Percentiles rank a stretch among this genome's conserved stretches.
Evolutionary conservation across 306 rosid genomes (phyloP).

Genomic region (Trifolium subterraneum): DNA sequence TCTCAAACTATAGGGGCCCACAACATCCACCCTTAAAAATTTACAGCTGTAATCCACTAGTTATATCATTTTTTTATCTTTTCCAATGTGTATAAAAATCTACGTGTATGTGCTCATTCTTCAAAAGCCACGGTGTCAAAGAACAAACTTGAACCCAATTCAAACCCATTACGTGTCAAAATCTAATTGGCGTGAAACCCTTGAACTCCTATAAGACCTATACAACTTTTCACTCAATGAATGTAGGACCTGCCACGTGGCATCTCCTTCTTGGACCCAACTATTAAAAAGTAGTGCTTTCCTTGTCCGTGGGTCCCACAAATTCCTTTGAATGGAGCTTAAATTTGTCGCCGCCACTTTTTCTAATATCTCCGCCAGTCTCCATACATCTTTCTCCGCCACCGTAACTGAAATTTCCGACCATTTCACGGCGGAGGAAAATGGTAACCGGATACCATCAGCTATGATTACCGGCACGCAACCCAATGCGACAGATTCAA

Average conservation of each 20-base stretch:
- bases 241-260: constrained; percentile 82
- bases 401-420: constrained; percentile 78
- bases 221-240: constrained; percentile 56
- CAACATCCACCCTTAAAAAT: neutral
- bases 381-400: constrained; percentile 78
- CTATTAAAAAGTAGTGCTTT: constrained; percentile 67
- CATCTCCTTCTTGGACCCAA: constrained; percentile 71
- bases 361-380: constrained; percentile 63
- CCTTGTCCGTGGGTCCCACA: constrained; percentile 65
- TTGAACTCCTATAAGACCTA: constrained; percentile 55
- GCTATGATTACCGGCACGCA: constrained; percentile 95
- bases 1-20: constrained; percentile 26
- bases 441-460: constrained; percentile 80
- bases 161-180: constrained; percentile 39
- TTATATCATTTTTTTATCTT: neutral
- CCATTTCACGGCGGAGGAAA: constrained; percentile 67
- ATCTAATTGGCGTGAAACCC: constrained; percentile 53
- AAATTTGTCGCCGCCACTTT: constrained; percentile 84
- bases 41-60: constrained; percentile 65
- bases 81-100: neutral
- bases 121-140: neutral
- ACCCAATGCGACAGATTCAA: constrained; percentile 80
- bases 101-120: neutral
- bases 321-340: constrained; percentile 59
- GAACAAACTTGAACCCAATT: neutral